These are phyloP conservation scores for Cladosporium sphaerospermum DNA, from an alignment of 2,329 filamentous ascomycete species.

Conservation along the genomic window DNA sequence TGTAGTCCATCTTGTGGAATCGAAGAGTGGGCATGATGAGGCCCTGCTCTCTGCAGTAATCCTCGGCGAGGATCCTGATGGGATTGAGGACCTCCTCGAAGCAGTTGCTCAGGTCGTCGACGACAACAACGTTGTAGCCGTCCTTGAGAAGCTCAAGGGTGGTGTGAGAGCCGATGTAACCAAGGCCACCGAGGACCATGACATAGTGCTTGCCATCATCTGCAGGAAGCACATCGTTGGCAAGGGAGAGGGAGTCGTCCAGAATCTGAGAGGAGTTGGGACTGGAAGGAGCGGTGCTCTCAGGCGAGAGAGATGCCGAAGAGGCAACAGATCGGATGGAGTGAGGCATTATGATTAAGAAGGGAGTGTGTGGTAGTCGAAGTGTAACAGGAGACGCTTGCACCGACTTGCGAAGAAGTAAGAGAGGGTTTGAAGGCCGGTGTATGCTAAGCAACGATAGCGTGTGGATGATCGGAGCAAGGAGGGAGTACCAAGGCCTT, in stretches of 20 bases:
- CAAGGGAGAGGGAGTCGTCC: neutral
- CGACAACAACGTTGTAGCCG: conserved; percentile 47
- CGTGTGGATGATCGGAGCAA: conserved; percentile 3
- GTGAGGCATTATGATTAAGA: conserved; percentile 10
- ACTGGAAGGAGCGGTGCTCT: conserved; percentile 10
- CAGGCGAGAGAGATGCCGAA: conserved; percentile 8
- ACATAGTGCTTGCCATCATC: conserved; percentile 31
- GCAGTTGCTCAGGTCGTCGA: conserved; percentile 42
- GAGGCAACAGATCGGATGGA: conserved; percentile 10
- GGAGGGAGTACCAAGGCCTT: neutral
- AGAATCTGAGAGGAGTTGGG: neutral
- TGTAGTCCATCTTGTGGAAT: conserved; percentile 45
- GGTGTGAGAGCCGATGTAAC: conserved; percentile 53
- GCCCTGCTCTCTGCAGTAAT: conserved; percentile 35
- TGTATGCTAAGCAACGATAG: conserved; percentile 8
- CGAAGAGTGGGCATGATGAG: conserved; percentile 39
- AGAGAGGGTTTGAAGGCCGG: neutral
- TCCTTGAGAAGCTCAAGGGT: conserved; percentile 49
- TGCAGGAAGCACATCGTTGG: conserved; percentile 6
- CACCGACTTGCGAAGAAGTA: neutral
- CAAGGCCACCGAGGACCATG: conserved; percentile 49
- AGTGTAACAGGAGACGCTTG: neutral
- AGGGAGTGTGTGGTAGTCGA: neutral
- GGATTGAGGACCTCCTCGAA: conserved; percentile 34
- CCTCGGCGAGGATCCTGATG: conserved; percentile 31